A percentile compares a stretch with the other conserved stretches of the same genome.
phyloP scores from a whole-genome alignment of 208 protist genomes.

The Trichomonas gallinae region DNA sequence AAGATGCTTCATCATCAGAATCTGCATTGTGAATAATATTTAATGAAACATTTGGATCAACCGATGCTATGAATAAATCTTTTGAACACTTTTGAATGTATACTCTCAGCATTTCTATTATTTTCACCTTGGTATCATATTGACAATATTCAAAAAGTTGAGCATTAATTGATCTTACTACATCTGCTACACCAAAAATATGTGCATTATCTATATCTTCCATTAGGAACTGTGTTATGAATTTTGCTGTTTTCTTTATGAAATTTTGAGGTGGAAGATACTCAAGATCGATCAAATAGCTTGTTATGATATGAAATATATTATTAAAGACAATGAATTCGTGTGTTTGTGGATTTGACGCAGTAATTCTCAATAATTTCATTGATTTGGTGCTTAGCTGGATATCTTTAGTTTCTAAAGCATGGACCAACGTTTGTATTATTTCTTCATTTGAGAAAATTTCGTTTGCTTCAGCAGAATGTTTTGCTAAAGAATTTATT shows the following conservation, averaged over 20 bases:
- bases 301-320: neutral
- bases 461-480: neutral
- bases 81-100: neutral
- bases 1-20: neutral
- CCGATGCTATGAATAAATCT: neutral
- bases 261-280: neutral
- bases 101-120: neutral
- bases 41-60: neutral
- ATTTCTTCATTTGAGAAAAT: neutral
- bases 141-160: neutral
- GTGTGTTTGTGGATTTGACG: neutral
- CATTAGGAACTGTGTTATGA: neutral
- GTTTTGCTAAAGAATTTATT: neutral
- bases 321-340: neutral
- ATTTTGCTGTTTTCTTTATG: neutral
- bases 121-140: neutral
- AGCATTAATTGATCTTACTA: neutral
- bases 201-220: neutral
- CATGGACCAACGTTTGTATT: neutral
- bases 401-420: neutral
- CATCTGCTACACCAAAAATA: neutral
- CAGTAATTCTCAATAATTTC: neutral
- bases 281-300: neutral
- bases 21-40: neutral
- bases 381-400: neutral